Base-by-base conservation (phyloP, 2,329 filamentous ascomycete genomes). In the Trichoderma hamatum region DNA sequence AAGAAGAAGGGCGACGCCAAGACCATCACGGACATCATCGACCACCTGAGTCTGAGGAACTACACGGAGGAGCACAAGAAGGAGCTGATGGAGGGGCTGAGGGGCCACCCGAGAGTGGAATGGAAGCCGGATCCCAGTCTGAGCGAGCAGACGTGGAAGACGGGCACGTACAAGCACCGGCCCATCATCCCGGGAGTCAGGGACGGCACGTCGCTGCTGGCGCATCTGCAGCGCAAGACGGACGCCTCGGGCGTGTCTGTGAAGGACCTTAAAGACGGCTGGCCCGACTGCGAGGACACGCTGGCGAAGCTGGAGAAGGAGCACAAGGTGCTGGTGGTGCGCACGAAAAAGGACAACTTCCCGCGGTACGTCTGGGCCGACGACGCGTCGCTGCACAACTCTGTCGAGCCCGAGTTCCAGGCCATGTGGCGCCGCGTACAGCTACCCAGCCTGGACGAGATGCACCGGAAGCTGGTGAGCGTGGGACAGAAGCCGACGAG, bases 241-340 rank as follows among this genome's bases (percentile, higher is more conserved):
- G 94, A 94, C 70, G 92, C 93, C 1, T 89, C 91, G 72, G 93
- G 93, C 14, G 88, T 98, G 67, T 86, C 86, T 46, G 93, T 98
- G 71, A 94, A 93, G 78, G 94, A 97, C 75, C 86, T 99, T 71
- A 97, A 97, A 81, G 96, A 99, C 78, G 96, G 96, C 72, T 99
- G 96, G 96, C 89, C 91, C 28, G 90, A 91, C 74, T 96, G 93
- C 76, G 89, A 94, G 70, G 87, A 90, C 24, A 87, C 91, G 11
- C 91, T 99, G 77, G 87, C 91, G 71, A 84, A 88, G 73, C 85
- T 99, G 63, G 95, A 97, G 82, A 81, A 81, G 51, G 88, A 92
- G 77, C 90, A 94, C 76, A 90, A 91, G 79, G 85, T 98, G 56
- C 85, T 98, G 43, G 93, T 97, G 6, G 92, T 93, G 26, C 89